phyloP scores from a whole-genome alignment of 2,329 filamentous ascomycete species.

The Nemania sp. region DNA sequence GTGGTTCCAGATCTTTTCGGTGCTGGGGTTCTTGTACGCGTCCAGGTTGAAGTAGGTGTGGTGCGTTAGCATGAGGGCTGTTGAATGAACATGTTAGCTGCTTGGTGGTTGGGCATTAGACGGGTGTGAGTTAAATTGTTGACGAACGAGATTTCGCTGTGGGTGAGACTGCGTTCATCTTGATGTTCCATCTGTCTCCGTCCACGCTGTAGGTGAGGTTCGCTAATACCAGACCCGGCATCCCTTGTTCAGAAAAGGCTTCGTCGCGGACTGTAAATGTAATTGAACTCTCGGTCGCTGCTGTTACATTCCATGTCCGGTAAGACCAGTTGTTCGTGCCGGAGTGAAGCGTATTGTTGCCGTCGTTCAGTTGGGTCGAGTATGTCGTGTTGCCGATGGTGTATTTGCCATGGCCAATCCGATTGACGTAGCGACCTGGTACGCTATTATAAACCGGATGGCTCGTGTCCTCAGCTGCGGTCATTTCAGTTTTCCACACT shows the following conservation, averaged over 20 bases:
- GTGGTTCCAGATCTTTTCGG: constrained; percentile 61
- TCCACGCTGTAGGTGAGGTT: constrained; percentile 65
- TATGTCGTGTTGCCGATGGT: constrained; percentile 57
- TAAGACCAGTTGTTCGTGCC: constrained; percentile 65
- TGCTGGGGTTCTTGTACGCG: constrained; percentile 61
- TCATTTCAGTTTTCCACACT: background rate
- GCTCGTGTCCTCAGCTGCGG: constrained; percentile 42
- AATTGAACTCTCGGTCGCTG: constrained; percentile 58
- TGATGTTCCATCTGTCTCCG: constrained; percentile 60
- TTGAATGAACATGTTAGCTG: constrained; percentile 2
- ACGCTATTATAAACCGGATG: constrained; percentile 66
- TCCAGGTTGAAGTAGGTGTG: constrained; percentile 73
- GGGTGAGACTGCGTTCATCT: constrained; percentile 60
- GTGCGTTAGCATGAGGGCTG: constrained; percentile 20
- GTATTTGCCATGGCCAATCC: constrained; percentile 62
- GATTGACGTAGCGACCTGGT: constrained; percentile 66
- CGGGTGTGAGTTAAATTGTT: background rate
- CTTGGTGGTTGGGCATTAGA: background rate
- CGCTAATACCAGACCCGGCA: constrained; percentile 63
- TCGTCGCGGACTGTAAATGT: constrained; percentile 67
- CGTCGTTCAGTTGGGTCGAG: constrained; percentile 57
- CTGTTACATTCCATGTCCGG: constrained; percentile 63
- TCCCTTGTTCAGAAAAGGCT: constrained; percentile 60
- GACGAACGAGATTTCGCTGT: constrained; percentile 48
- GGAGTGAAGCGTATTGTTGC: constrained; percentile 59